Evolutionary conservation across 2,329 filamentous ascomycete species (phyloP).

Genomic region (Aureobasidium sp.): DNA sequence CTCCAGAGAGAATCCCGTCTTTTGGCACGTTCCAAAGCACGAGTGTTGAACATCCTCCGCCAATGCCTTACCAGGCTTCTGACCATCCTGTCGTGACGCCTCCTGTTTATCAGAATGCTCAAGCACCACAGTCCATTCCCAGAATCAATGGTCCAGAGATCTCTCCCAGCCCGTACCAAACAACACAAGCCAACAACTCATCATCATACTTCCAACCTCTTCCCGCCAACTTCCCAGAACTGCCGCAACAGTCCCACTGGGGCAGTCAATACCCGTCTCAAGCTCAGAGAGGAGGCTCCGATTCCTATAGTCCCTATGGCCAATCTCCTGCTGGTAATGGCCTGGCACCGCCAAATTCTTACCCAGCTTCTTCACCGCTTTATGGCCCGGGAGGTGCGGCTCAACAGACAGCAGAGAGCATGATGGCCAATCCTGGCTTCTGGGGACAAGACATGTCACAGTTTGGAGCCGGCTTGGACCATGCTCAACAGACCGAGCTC

Average conservation of each 20-base stretch:
- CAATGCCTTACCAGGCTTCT: constrained; percentile 24
- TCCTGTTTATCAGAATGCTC: background rate
- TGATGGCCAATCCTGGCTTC: constrained; percentile 1
- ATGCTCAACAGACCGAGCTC: constrained; percentile 31
- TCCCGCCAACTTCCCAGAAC: constrained; percentile 25
- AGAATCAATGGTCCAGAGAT: background rate
- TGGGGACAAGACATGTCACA: constrained; percentile 15
- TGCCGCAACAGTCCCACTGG: constrained; percentile 18
- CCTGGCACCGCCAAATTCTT: background rate
- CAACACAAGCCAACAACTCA: constrained; percentile 18
- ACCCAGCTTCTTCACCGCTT: constrained; percentile 3
- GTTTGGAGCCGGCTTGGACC: constrained; percentile 29
- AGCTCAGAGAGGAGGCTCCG: background rate
- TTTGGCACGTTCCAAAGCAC: constrained; percentile 27
- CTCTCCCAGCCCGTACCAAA: constrained; percentile 15
- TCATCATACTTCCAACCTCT: constrained; percentile 23
- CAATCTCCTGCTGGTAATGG: background rate
- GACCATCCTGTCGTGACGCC: constrained; percentile 17
- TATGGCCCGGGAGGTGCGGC: background rate
- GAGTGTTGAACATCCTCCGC: constrained; percentile 26
- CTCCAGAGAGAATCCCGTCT: constrained; percentile 23
- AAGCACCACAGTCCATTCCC: background rate
- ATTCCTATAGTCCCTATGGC: background rate
- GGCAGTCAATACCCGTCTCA: constrained; percentile 3
- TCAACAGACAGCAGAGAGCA: background rate